phyloP scores from a whole-genome alignment of 768 basidiomycete genomes.

The Russula sp. region DNA sequence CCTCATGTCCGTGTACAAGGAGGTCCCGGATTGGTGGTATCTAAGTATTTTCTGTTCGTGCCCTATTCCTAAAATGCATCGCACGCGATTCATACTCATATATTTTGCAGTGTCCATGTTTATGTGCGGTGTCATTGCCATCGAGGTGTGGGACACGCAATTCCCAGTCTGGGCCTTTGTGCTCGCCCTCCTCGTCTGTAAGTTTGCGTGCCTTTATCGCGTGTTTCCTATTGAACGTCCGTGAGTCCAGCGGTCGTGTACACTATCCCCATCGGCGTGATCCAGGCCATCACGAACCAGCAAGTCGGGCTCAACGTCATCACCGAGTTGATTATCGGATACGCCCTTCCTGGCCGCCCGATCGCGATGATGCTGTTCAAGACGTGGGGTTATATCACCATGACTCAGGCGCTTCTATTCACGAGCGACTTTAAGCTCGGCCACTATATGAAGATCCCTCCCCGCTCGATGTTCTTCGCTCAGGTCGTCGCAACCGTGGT shows the following conservation, averaged over 20 bases:
- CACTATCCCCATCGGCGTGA: constrained; percentile 49
- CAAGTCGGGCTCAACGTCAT: constrained; percentile 72
- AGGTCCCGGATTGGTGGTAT: constrained; percentile 88
- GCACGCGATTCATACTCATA: background rate
- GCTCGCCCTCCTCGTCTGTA: constrained; percentile 56
- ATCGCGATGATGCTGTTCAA: constrained; percentile 85
- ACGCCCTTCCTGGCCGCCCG: constrained; percentile 68
- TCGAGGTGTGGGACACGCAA: constrained; percentile 64
- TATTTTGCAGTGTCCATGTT: constrained; percentile 48
- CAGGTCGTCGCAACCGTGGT: constrained; percentile 63
- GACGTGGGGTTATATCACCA: constrained; percentile 70
- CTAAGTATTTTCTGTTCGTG: constrained; percentile 44
- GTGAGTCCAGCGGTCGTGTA: constrained; percentile 31
- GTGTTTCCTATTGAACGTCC: background rate
- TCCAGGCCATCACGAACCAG: constrained; percentile 72
- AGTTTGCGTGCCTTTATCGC: constrained; percentile 8
- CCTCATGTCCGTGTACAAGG: constrained; percentile 67
- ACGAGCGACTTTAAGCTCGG: constrained; percentile 74
- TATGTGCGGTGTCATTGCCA: constrained; percentile 56
- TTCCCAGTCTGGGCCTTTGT: constrained; percentile 73
- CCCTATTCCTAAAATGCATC: background rate
- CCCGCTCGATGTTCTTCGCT: constrained; percentile 61
- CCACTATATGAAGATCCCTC: constrained; percentile 65
- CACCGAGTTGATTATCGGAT: constrained; percentile 76
- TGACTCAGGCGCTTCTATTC: constrained; percentile 62